Evolutionary conservation across 2,329 filamentous ascomycete genomes (phyloP).

Genomic region (Aspergillus sp.): DNA sequence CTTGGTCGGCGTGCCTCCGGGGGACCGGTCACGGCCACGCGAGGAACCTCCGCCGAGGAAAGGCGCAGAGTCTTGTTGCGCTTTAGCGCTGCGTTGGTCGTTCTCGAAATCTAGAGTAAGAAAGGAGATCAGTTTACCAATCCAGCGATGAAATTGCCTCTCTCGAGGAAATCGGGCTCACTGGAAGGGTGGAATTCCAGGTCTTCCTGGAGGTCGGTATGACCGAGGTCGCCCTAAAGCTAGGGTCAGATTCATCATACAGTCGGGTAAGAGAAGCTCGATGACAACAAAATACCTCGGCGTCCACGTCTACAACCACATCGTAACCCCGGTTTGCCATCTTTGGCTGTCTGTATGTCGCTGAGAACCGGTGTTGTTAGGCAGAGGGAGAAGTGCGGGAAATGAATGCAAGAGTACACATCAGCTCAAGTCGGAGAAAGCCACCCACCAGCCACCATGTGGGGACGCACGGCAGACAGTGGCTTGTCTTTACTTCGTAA

Average conservation of each 20-base stretch:
- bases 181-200: slow-evolving; percentile 96
- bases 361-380: slow-evolving; percentile 15
- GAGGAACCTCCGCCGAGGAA: slow-evolving; percentile 48
- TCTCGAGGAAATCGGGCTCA: slow-evolving; percentile 34
- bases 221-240: slow-evolving; percentile 85
- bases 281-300: slow-evolving; percentile 65
- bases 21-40: slow-evolving; percentile 41
- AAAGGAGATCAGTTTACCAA: neutral
- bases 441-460: slow-evolving; percentile 32
- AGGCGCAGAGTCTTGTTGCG: slow-evolving; percentile 50
- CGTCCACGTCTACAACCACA: slow-evolving; percentile 95
- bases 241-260: slow-evolving; percentile 12
- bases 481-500: neutral
- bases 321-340: slow-evolving; percentile 92
- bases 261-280: neutral
- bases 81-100: slow-evolving; percentile 51
- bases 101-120: slow-evolving; percentile 66
- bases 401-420: slow-evolving; percentile 32
- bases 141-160: slow-evolving; percentile 2
- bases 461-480: slow-evolving; percentile 1
- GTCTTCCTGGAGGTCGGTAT: slow-evolving; percentile 97
- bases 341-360: slow-evolving; percentile 27
- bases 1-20: slow-evolving; percentile 59
- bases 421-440: slow-evolving; percentile 27
- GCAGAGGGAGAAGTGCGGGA: slow-evolving; percentile 17